Base-by-base conservation (phyloP, 768 basidiomycete species). In the Pleurotus ostreatus region DNA sequence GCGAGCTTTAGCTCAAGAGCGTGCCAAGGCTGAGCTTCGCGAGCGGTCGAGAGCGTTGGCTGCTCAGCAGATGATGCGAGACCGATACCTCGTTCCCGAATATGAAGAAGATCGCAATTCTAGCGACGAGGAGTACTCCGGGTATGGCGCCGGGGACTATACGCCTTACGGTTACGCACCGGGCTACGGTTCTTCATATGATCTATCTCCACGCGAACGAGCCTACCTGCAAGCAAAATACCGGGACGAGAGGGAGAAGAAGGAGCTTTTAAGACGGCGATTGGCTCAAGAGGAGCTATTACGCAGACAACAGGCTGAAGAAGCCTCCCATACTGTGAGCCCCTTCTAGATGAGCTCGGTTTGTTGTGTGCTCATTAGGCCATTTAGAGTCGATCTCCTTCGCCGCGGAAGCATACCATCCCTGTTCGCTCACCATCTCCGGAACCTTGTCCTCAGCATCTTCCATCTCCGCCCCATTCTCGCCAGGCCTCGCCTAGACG, bases 171-270 rank as follows among this genome's bases (percentile, higher is more conserved):
- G 38, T 4, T 53, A 53, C 23, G n/a, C 23, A 18, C 51, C 51
- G 20, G 51, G n/a, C 13, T 52, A 56, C 40, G 60, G 60, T 43
- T 34, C 30, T 34, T 9, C 30, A 34, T 34, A 34, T 34, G 7
- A 9, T 9, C 41, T 61, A 23, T 54, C 40, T 4, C 71, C 70
- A 2, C 69, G 66, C 11, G 70, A 75, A 49, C 61, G 68, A 11
- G 63, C 68, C 4, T 70, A 71, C 30, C 65, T 76, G 9, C 67
- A 73, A 16, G 70, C 71, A 4, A 44, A 62, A 54, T 53, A 40
- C 13, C 64, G 61, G 20, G 63, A 63, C 23, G 67, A 68, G 52
- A 65, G 68, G 23, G 66, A 61, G 16, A 37, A 66, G 37, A 69
- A 72, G 58, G 59, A 60, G 44, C 65, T 64, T 44, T 62, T 63